Conservation (phyloP, 805 yeast species). For the Sugiyamaella lignohabitans region DNA sequence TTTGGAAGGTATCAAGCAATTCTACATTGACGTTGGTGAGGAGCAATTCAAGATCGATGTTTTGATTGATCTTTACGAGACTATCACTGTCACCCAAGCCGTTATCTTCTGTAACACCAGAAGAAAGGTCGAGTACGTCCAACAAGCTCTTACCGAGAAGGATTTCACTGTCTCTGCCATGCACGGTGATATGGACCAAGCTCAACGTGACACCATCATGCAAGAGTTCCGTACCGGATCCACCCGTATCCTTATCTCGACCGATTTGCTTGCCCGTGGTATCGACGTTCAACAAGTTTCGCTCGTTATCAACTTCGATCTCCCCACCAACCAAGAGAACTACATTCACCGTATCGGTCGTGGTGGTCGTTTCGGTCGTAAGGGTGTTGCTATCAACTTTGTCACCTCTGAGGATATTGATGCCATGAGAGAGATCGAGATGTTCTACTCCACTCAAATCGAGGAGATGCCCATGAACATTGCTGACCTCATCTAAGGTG, state of each 20-base stretch:
- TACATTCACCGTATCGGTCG: conserved; percentile 97
- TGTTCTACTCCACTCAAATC: conserved; percentile 80
- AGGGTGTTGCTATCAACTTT: conserved; percentile 91
- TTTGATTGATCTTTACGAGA: conserved; percentile 89
- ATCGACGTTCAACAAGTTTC: conserved; percentile 98
- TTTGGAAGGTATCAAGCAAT: conserved; percentile 91
- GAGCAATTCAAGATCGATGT: conserved; percentile 95
- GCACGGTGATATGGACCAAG: conserved; percentile 96
- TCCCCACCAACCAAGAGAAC: conserved; percentile 89
- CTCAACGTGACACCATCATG: conserved; percentile 92
- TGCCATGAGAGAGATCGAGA: conserved; percentile 76
- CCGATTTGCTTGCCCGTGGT: conserved; percentile 98
- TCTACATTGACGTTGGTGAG: conserved; percentile 80
- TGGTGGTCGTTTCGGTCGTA: conserved; percentile 97
- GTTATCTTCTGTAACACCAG: conserved; percentile 97
- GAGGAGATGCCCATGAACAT: conserved; percentile 88
- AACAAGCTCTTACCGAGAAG: conserved; percentile 67
- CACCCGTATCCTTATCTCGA: conserved; percentile 88
- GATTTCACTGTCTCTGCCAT: conserved; percentile 91
- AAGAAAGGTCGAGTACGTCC: conserved; percentile 86
- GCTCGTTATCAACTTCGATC: conserved; percentile 88
- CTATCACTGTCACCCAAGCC: conserved; percentile 92
- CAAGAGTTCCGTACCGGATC: conserved; percentile 90
- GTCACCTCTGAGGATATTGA: conserved; percentile 73
- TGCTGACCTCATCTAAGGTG: conserved; percentile 39